Conservation (phyloP, 2,329 filamentous ascomycete species). For the Colletotrichum tofieldiae region DNA sequence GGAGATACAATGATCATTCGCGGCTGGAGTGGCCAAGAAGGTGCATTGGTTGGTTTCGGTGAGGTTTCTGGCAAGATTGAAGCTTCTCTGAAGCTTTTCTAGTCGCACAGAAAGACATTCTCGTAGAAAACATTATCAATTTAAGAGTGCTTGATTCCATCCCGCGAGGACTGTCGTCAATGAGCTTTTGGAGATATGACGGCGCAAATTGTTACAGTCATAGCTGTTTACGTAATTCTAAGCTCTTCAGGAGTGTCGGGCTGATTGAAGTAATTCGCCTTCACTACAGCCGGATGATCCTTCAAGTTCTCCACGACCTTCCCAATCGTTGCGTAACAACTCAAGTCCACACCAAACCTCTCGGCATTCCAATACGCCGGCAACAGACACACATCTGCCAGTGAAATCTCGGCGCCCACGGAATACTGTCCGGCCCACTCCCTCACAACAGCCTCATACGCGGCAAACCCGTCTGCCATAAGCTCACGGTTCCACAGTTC, state of each 20-base stretch:
- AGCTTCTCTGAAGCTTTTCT: slow-evolving; percentile 52
- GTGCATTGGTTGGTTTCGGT: slow-evolving; percentile 82
- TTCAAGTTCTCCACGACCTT: slow-evolving; percentile 63
- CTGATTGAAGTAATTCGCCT: slow-evolving; percentile 69
- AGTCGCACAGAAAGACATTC: slow-evolving; percentile 7
- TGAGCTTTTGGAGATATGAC: no score
- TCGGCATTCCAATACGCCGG: slow-evolving; percentile 73
- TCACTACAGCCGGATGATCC: slow-evolving; percentile 64
- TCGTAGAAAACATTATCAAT: not conserved
- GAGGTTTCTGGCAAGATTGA: slow-evolving; percentile 77
- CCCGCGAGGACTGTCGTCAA: not conserved
- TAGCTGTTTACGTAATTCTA: slow-evolving; percentile 30
- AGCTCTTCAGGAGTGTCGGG: slow-evolving; percentile 58
- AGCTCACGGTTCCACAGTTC: slow-evolving; percentile 67
- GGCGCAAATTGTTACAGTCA: not conserved
- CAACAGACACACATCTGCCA: slow-evolving; percentile 73
- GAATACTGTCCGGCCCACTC: slow-evolving; percentile 65
- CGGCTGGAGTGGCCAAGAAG: slow-evolving; percentile 77
- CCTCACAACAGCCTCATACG: slow-evolving; percentile 66
- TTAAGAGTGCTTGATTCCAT: not conserved
- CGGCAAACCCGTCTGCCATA: slow-evolving; percentile 67
- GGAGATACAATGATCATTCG: slow-evolving; percentile 79
- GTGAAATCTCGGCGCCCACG: slow-evolving; percentile 68
- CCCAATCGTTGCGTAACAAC: slow-evolving; percentile 62
- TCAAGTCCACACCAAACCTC: slow-evolving; percentile 68